Percentiles rank a stretch among this genome's conserved stretches.
Conservation (phyloP, 345 rosid genomes). For the Salix arbutifolia region DNA sequence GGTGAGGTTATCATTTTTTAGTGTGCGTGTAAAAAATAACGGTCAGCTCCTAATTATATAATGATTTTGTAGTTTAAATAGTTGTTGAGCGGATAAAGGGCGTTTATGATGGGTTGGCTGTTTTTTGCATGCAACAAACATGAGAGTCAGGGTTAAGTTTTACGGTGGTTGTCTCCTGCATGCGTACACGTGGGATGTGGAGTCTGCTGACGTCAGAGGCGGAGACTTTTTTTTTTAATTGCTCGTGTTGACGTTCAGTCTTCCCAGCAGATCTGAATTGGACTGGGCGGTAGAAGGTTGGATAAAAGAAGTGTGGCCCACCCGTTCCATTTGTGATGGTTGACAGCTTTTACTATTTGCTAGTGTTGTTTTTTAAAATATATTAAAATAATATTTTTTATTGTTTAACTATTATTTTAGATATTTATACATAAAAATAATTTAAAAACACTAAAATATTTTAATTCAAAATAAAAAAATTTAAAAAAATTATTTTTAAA, state of each 20-base stretch:
- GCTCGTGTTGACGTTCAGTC: neutral
- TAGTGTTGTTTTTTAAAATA: too few species aligned
- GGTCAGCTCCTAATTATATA: neutral
- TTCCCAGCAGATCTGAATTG: neutral
- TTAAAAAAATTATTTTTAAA: too few species aligned
- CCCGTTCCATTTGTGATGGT: neutral
- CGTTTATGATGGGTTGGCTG: neutral
- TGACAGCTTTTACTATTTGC: neutral
- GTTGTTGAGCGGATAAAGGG: neutral
- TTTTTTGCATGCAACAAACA: neutral
- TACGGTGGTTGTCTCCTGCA: neutral
- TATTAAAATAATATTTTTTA: too few species aligned
- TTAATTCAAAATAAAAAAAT: too few species aligned
- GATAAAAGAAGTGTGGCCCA: neutral
- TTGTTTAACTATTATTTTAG: too few species aligned
- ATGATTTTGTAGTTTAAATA: neutral
- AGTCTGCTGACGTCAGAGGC: neutral
- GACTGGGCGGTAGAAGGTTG: neutral
- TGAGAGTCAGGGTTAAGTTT: neutral
- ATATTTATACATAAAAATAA: too few species aligned
- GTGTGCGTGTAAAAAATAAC: neutral
- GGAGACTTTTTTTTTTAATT: neutral
- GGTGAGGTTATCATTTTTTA: neutral
- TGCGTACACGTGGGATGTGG: neutral
- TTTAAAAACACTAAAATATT: too few species aligned